These are phyloP conservation scores for Metarhizium rileyi DNA, from an alignment of 2,329 filamentous ascomycete genomes.

Conservation along the genomic window DNA sequence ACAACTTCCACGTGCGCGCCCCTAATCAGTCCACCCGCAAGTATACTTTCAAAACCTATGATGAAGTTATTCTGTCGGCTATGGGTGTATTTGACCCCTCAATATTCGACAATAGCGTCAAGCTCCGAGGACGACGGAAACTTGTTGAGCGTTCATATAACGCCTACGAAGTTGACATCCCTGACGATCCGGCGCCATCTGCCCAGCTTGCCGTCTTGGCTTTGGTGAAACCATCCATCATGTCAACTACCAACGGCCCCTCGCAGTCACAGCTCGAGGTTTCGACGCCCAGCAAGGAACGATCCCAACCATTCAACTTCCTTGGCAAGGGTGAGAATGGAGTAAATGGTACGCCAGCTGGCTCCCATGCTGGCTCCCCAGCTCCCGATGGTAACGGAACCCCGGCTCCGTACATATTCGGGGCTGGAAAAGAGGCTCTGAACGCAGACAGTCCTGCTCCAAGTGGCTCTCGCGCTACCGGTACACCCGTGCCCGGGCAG, in stretches of 20 bases:
- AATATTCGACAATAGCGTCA: conserved; percentile 75
- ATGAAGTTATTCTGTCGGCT: conserved; percentile 87
- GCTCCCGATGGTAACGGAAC: conserved; percentile 68
- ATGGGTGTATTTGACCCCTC: conserved; percentile 89
- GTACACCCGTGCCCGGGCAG: conserved; percentile 30
- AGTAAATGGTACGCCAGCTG: conserved; percentile 66
- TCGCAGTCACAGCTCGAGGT: conserved; percentile 34
- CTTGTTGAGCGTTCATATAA: conserved; percentile 84
- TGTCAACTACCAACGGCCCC: conserved; percentile 33
- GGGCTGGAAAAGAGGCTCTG: conserved; percentile 31
- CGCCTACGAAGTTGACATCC: conserved; percentile 76
- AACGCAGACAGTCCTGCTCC: conserved; percentile 45
- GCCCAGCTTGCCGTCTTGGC: conserved; percentile 65
- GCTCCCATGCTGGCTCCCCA: conserved; percentile 80
- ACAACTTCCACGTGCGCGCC: conserved; percentile 82
- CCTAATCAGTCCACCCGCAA: conserved; percentile 84
- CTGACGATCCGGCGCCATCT: conserved; percentile 79
- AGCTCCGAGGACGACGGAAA: conserved; percentile 69
- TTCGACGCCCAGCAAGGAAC: conserved; percentile 53
- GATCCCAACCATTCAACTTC: conserved; percentile 57
- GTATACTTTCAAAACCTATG: conserved; percentile 94
- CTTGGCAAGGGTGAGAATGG: conserved; percentile 59
- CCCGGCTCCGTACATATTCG: conserved; percentile 51
- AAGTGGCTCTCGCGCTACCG: conserved; percentile 40
- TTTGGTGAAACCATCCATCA: conserved; percentile 49